Conservation (phyloP, 768 basidiomycete species). For the Phylloporus arenicola region DNA sequence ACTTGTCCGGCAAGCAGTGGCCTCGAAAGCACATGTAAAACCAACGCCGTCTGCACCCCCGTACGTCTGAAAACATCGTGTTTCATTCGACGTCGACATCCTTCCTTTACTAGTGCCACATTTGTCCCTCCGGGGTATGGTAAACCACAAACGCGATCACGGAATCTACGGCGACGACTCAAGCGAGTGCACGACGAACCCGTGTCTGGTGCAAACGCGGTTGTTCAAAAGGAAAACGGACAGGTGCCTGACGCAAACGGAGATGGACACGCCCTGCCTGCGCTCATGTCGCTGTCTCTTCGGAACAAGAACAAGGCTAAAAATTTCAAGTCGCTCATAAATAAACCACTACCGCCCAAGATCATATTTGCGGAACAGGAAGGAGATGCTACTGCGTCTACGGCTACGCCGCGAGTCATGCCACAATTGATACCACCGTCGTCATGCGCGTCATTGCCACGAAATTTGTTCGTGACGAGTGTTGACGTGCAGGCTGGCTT, state of each 20-base stretch:
- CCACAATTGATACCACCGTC: no score
- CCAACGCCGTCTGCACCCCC: no score
- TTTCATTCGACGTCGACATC: no score
- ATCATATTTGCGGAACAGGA: slow-evolving; percentile 44
- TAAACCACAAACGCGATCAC: slow-evolving; percentile 49
- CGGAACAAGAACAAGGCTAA: slow-evolving; percentile 74
- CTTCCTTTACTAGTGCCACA: slow-evolving; percentile 3
- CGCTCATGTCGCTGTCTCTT: slow-evolving; percentile 19
- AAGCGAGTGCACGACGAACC: slow-evolving; percentile 34
- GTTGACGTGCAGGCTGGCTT: no score
- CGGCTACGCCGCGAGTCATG: not conserved
- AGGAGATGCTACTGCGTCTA: not conserved
- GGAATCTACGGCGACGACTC: slow-evolving; percentile 53
- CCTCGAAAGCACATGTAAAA: slow-evolving; percentile 11
- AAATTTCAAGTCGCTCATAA: slow-evolving; percentile 45
- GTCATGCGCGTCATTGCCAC: no score
- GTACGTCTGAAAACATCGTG: no score
- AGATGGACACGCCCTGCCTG: not conserved
- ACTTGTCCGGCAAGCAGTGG: slow-evolving; percentile 5
- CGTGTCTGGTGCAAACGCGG: slow-evolving; percentile 39
- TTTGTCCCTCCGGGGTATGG: slow-evolving; percentile 56
- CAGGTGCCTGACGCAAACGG: slow-evolving; percentile 12
- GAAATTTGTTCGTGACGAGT: no score
- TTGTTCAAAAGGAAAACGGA: slow-evolving; percentile 9
- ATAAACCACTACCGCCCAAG: slow-evolving; percentile 38